A percentile compares a stretch with the other conserved stretches of the same genome.
These are phyloP conservation scores for Cryptococcus neoformans DNA, from an alignment of 1,284 basidiomycete species.

Conservation along the genomic window DNA sequence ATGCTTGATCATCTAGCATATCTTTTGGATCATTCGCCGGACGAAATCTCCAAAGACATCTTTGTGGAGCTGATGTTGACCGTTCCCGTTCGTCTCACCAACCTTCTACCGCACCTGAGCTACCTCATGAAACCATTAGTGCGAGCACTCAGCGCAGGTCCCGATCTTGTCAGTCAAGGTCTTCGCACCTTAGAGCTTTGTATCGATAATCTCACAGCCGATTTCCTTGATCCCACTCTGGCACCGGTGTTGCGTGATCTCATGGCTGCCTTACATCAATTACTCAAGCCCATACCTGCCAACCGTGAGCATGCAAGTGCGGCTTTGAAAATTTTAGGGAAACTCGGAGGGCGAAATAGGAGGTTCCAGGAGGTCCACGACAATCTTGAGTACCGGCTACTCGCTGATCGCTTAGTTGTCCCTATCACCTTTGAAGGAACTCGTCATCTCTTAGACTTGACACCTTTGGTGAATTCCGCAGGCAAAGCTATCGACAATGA, in stretches of 20 bases:
- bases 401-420: conserved; percentile 66
- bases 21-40: conserved; percentile 77
- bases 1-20: conserved; percentile 94
- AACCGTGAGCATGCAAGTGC: conserved; percentile 91
- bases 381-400: conserved; percentile 65
- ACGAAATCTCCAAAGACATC: conserved; percentile 71
- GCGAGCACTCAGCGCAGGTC: conserved; percentile 79
- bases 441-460: conserved; percentile 66
- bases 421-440: conserved; percentile 71
- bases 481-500: conserved; percentile 63
- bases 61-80: conserved; percentile 98
- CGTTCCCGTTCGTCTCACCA: conserved; percentile 91
- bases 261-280: conserved; percentile 89
- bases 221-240: conserved; percentile 97
- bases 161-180: conserved; percentile 93
- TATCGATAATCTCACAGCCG: conserved; percentile 97
- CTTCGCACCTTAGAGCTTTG: conserved; percentile 97
- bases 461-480: conserved; percentile 70
- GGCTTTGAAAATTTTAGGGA: conserved; percentile 94
- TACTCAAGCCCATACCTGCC: conserved; percentile 86
- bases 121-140: conserved; percentile 98
- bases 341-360: conserved; percentile 93
- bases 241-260: conserved; percentile 89
- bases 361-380: conserved; percentile 81
- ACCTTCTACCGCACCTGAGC: conserved; percentile 90